Percentiles rank a stretch among this genome's conserved stretches.
These are phyloP conservation scores for Coelastrella sp. DNA, from an alignment of 139 green algal genomes.

Conservation along the genomic window DNA sequence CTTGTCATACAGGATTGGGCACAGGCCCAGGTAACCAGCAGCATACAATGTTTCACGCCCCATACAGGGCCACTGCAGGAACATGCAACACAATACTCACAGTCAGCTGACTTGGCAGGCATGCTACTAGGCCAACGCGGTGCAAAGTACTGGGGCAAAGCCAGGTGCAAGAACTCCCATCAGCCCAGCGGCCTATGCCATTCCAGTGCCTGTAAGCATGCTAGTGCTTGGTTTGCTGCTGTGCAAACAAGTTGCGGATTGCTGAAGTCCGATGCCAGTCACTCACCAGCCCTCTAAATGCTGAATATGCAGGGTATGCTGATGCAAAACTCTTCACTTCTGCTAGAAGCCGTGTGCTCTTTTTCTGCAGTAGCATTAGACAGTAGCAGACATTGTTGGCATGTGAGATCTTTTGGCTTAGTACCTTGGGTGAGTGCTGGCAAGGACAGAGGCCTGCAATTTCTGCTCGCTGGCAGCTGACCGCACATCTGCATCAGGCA, in stretches of 20 bases:
- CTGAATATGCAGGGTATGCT: constrained; percentile 55
- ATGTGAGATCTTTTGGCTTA: too few relatives aligned
- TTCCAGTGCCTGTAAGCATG: too few relatives aligned
- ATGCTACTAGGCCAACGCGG: too few relatives aligned
- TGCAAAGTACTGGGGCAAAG: too few relatives aligned
- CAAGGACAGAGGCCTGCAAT: too few relatives aligned
- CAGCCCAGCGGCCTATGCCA: too few relatives aligned
- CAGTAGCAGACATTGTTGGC: too few relatives aligned
- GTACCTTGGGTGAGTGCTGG: too few relatives aligned
- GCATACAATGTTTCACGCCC: constrained; percentile 86
- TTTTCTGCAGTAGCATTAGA: constrained; percentile 61
- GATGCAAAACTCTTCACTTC: constrained; percentile 63
- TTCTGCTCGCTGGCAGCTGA: too few relatives aligned
- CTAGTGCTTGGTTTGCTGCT: not conserved
- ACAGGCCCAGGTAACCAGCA: constrained; percentile 85
- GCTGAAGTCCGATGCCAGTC: not conserved
- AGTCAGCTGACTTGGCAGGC: not conserved
- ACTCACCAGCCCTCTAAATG: constrained; percentile 80
- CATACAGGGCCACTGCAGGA: constrained; percentile 57
- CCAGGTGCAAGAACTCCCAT: too few relatives aligned
- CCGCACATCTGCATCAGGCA: too few relatives aligned
- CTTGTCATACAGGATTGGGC: constrained; percentile 73
- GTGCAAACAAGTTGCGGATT: not conserved
- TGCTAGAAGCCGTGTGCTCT: constrained; percentile 59
- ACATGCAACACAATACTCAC: not conserved